phyloP scores from a whole-genome alignment of 306 rosid species.

The Malus fusca region DNA sequence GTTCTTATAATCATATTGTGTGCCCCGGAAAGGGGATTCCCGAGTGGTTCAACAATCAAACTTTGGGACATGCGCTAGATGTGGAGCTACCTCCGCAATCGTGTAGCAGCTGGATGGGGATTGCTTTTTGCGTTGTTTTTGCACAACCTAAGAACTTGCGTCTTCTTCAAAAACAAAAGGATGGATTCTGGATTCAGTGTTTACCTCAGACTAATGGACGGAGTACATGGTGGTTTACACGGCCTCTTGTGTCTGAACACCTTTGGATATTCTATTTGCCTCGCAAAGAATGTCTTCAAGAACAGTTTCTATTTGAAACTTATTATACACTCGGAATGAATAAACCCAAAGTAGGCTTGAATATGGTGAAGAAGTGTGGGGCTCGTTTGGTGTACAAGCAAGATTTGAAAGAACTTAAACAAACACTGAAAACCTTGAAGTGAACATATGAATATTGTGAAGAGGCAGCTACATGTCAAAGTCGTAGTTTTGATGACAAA shows the following conservation, averaged over 20 bases:
- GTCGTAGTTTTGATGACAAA: background rate
- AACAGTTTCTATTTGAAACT: background rate
- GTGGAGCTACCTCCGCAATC: background rate
- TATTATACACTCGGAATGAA: background rate
- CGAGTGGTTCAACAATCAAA: background rate
- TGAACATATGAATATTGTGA: background rate
- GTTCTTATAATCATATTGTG: background rate
- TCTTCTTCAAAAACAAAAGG: background rate
- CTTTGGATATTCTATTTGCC: background rate
- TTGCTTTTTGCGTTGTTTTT: background rate
- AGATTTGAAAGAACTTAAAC: background rate
- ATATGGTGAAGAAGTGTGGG: background rate
- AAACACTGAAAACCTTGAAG: accelerated
- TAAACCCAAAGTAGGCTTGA: background rate
- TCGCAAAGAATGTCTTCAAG: background rate
- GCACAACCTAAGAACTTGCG: too few species aligned
- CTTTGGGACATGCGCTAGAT: background rate
- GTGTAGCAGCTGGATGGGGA: background rate
- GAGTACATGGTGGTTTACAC: accelerated
- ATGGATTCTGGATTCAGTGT: accelerated
- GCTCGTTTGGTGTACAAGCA: background rate
- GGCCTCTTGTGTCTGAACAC: background rate
- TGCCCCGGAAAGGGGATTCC: conserved; percentile 2
- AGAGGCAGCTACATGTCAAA: background rate
- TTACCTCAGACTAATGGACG: too few species aligned